Base-by-base conservation (phyloP, 768 basidiomycete genomes). In the Boletus rubescentipes region DNA sequence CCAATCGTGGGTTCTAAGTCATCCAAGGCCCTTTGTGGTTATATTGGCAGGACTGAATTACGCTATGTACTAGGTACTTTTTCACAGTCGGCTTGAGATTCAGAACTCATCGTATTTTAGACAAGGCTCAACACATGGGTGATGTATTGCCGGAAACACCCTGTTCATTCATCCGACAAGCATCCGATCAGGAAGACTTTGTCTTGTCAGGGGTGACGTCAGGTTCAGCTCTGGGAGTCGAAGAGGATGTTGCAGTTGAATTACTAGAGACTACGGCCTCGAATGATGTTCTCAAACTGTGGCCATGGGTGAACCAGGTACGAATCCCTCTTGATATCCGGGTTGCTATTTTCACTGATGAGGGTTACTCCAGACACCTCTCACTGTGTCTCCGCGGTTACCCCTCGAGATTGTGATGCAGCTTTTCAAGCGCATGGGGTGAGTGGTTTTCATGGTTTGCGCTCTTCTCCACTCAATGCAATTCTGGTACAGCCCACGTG, bases 391-490 rank as follows among this genome's bases (percentile, higher is more conserved):
- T 7, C 88, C 93, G 2, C 91, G 91, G 58, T 79, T 97, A 37
- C 93, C 94, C 1, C 76, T 99, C 39, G 97, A 99, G 70, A 93
- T 98, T 50, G 93, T 95, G 9, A 93, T 97, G 89, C 93, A 99
- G 66, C 74, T 99, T 26, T 99, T 98, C 79, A 92, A 96, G 67
- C 82, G 93, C 42, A 91, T 99, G 89, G 97, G 97, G 97, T 97
- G 65, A 61, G 92, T 78, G 14, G 3, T 59, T 40, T 39, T 46
- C 18, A 32, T 58, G 4, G 18, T 42, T 18, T 10, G 9, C 1
- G 15, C n/a, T 26, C 30, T 4, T 40, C 20, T 1, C 4, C 9
- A 20, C 41, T 59, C 6, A 56, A 35, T 14, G 9, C 20, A 2
- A 32, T 21, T 30, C 31, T 34, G 35, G 23, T 26, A 37, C 58